Evolutionary conservation across 192 early-diverging fungal genomes (phyloP), one percentile per base, ranked within the genome.

Genomic region (Obelidium mucronatum): DNA sequence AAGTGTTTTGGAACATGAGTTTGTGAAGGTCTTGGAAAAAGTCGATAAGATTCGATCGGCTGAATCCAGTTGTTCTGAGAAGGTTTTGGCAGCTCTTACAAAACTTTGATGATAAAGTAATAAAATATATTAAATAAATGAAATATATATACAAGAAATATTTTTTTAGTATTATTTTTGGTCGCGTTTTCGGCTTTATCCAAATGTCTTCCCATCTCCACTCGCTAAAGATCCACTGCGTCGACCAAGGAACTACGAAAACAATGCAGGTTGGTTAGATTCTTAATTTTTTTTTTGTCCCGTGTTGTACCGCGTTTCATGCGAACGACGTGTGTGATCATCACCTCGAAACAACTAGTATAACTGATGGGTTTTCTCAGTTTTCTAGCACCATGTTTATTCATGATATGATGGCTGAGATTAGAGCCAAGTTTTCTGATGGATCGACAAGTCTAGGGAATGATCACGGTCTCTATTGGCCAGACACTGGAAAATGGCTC

Each of bases 401-500:
- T 1, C 81, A 85, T 40, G 89, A 90, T 52, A 81, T 80, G 13
- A 87, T 83, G 65, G 85, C 78, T 26, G 89, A 90, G 65, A 84
- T 90, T 36, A 75, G 88, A n/a, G 78, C 79, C 15, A 89, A 88
- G 63, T 86, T 84, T 68, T 17, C n/a, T 11, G 48, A 22, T 22
- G 80, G 83, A 37, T 80, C 86, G 24, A 75, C 72, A 2, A 79
- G 82, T 11, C 85, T 85, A 37, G 89, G 89, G 6, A 11, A 63
- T 4, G 89, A 90, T 59, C 85, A 90, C 58, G 84, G 83, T 17
- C 80, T 90, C 42, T 72, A 85, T 39, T 83, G 78, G 75, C 87
- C 86, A 11, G 88, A 86, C 6, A 67, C 73, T 34, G 80, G 85
- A 26, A 85, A 84, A 78, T 90, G 89, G 89, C 80, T 90, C 22